Base-by-base conservation (phyloP, 23 red algal genomes). In the Gracilaria domingensis region DNA sequence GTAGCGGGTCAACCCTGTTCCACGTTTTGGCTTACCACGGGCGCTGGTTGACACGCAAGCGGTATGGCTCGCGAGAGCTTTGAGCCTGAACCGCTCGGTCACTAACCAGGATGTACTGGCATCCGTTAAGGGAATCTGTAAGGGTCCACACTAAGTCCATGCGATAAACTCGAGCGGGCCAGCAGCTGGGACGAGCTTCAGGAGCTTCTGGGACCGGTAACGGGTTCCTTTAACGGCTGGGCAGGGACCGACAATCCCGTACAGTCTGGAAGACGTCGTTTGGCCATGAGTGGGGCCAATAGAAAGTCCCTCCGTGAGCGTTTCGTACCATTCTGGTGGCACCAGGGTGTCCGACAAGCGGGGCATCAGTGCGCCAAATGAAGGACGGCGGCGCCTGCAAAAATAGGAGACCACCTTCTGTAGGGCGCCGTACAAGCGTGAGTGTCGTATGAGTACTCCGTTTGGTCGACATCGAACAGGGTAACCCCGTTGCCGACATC, bases 71-170 rank as follows among this genome's bases (percentile, higher is more conserved):
- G 82, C 39, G 58, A 51, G 18, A 86, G 60, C 82, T 86, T 86
- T n/a, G n/a, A n/a, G n/a, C 59, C 20, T 66, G 54, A 66, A 86
- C 35, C 82, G 50, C 57, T 86, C 82, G 33, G 82, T 48, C n/a
- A 86, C 70, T 54, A 86, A n/a, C n/a, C n/a, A n/a, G n/a, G n/a
- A n/a, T n/a, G n/a, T n/a, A n/a, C n/a, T n/a, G n/a, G n/a, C n/a
- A 44, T 49, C 82, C 82, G 14, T 64, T 36, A 29, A 25, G 30
- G 30, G 82, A 67, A n/a, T 8, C 30, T 60, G 82, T 24, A 18
- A 86, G 54, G 12, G 82, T 54, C 29, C 82, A 54, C 32, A 86
- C 57, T 17, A 69, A 35, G 82, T 86, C 82, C 59, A 86, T 66
- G 80, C 80, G 28, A 83, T 42, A 54, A 62, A 30, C 6, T 83